Conservation (phyloP, 305 asterid genomes). For the Fraxinus platypoda region DNA sequence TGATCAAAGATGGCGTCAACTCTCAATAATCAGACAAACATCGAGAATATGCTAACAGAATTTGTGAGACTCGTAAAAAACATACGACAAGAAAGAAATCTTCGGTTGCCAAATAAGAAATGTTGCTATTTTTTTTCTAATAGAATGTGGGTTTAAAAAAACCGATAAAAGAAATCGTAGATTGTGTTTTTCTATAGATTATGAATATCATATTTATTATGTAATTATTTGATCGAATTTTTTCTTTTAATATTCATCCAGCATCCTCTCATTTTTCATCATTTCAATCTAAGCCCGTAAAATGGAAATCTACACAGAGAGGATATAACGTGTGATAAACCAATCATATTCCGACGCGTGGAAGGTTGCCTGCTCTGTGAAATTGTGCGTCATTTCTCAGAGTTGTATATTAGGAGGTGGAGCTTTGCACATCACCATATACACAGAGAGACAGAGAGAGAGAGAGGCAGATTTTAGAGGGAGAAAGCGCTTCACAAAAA, state of each 20-base stretch:
- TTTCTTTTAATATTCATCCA: background rate
- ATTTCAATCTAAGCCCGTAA: background rate
- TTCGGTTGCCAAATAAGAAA: too few relatives aligned
- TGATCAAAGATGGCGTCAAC: background rate
- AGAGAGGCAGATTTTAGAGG: background rate
- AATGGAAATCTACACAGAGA: background rate
- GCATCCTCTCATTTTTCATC: background rate
- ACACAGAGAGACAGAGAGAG: background rate
- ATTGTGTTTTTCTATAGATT: too few relatives aligned
- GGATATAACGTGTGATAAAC: background rate
- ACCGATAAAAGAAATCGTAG: background rate
- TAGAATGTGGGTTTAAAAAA: too few relatives aligned
- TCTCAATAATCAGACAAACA: background rate
- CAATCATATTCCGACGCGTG: constrained; percentile 2
- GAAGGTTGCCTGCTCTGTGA: background rate
- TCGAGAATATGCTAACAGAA: background rate
- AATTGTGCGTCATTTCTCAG: background rate
- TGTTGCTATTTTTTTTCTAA: too few relatives aligned
- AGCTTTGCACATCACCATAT: background rate
- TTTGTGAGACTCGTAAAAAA: background rate
- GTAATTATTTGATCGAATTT: too few relatives aligned
- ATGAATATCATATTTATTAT: too few relatives aligned
- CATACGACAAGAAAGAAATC: too few relatives aligned
- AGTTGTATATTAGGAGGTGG: background rate
- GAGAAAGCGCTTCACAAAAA: background rate